Base-by-base conservation (phyloP, 2,329 filamentous ascomycete genomes). In the Fusarium cicatricum region DNA sequence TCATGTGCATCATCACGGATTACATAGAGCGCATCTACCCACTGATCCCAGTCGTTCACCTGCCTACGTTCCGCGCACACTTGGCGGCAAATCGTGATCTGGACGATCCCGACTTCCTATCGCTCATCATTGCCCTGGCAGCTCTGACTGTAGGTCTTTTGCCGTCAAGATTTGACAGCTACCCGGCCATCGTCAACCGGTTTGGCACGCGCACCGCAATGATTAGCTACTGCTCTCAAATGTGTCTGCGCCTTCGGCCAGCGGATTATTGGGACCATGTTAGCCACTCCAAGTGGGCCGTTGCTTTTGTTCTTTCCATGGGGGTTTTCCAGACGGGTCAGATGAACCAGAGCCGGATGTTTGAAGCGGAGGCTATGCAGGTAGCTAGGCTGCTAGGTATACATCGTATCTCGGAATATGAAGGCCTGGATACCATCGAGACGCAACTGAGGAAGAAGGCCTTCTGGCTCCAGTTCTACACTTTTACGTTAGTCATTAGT, bases 401-500 rank as follows among this genome's bases (percentile, higher is more conserved):
- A 3, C 74, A 75, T 43, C 59, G 63, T 3, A 64, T 74, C 1
- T 67, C 70, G 0, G 69, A 67, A 14, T 74, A 74, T 40, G 64
- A 63, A 11, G 71, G 69, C 1, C 58, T 72, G 2, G 71, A 72
- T 33, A 63, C 56, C 29, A 71, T 75, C 12, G 72, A 75, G 43
- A 70, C 65, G 0, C 74, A 75, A 36, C 57, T 75, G 3, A 60
- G 74, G 11, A 75, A 75, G 43, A 76, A 74, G 51, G 73, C 67
- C 0, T 75, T 75, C 34, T 76, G 72, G 71, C 51, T 75, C 11
- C 64, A 71, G 9, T 74, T 75, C 14, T 75, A 75, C 34, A 60
- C 58, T 1, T 74, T 69, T 28, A 58, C 60, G 64, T 68, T 29
- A 36, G 61, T 23, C 21, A 2, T 8, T 9, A 21, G 5, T 17